Base-by-base conservation (phyloP, 192 early-diverging fungal genomes). In the Rhizophagus prolifer region DNA sequence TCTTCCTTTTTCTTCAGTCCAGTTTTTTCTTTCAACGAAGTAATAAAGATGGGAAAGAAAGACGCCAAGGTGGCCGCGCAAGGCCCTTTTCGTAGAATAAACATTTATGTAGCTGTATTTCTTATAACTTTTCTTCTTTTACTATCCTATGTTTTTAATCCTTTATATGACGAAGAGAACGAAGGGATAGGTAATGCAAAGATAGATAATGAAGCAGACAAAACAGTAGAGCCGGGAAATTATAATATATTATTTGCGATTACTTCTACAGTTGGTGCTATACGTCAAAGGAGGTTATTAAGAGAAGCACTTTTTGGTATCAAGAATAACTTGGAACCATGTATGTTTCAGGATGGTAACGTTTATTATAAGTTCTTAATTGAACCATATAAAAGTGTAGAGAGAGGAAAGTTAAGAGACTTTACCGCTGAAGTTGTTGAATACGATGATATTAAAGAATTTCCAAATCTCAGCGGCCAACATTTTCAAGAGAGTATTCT, bases 231-330 rank as follows among this genome's bases (percentile, higher is more conserved):
- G 10, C 54, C 41, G 2, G 75, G 77, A 12, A 78, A 88, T 36
- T 86, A 88, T 41, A 76, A 80, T 47, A 79, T 85, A 50, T 66
- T 89, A 19, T 71, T 89, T 9, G 71, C 86, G 4, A 83, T 89
- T 62, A 80, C 82, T 10, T 86, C 88, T 25, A 76, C 76, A 41
- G 76, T 82, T 60, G 76, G 58, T 58, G 74, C 80, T 63, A 81
- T 84, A 0, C 76, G 73, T 36, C 81, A 84, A 25, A 83, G 88
- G 26, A 77, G 75, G 26, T 80, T 86, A 80, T 81, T 89, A 30
- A 85, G 88, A 21, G 79, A 86, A 69, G 79, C 78, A 7, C 72
- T 87, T 54, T 89, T 89, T 83, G 88, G 88, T 16, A 82, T 88
- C 41, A 64, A 76, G n/a, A 76, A 89, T 73, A 89, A 86, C 71